Evolutionary conservation across 2,329 filamentous ascomycete species (phyloP), one percentile per base, ranked within the genome.

Genomic region (Simplicillium aogashimaense): DNA sequence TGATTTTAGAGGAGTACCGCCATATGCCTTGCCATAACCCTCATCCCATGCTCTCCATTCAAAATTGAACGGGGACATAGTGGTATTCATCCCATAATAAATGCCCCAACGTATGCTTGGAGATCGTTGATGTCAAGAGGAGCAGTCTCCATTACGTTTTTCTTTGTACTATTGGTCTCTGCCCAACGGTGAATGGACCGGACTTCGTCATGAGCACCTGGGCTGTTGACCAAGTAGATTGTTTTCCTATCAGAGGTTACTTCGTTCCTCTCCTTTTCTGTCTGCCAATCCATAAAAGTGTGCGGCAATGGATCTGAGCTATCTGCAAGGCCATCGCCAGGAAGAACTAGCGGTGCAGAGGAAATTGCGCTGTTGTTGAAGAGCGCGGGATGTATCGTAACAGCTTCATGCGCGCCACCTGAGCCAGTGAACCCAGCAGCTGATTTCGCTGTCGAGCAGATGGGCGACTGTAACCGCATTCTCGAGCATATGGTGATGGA

Each of bases 301-400:
- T 83, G 78, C 0, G 69, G 57, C 1, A 66, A 60, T 31, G 63
- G 65, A 5, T 67, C 59, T 1, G 72, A 69, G 31, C 81, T 70
- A 29, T 64, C 55, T 1, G 70, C 66, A 1, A 84, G 61, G 15
- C 75, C 73, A 50, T 83, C 78, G 3, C 61, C 65, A 0, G 79
- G 78, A 0, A 83, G 57, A 0, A 81, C 60, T 6, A 83, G 52
- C 0, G 78, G 76, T 0, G 62, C 73, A 0, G 78, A 78, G 45
- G 80, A 83, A 25, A 32, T 32, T 25, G 20, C 20, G 9, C 20
- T 25, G 20, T 25, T 25, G 20, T 25, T 25, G 20, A 25, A 25
- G 20, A 25, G 20, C 5, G 9, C 20, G 6, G 20, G 5, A 5
- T 25, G 5, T 5, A 9, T 25, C 20, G n/a, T n/a, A 25, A 5